A percentile compares a stretch with the other conserved stretches of the same genome.
phyloP scores from a whole-genome alignment of 257 asterid species.

The Solanum ahanhuiri region DNA sequence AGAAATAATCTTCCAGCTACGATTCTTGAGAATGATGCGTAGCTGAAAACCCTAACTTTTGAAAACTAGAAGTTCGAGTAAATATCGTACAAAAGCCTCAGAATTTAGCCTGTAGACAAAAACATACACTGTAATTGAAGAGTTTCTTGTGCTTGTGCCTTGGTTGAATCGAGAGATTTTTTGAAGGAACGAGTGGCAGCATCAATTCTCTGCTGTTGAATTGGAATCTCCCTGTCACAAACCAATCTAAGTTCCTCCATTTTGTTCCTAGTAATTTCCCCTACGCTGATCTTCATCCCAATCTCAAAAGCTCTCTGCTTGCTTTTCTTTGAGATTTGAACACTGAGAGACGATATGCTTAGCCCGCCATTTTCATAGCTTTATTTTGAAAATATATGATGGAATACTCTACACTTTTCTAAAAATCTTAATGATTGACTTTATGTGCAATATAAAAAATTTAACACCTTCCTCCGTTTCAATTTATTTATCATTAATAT shows the following conservation, averaged over 20 bases:
- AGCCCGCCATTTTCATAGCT: constrained; percentile 43
- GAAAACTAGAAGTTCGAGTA: constrained; percentile 10
- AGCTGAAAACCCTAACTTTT: not conserved
- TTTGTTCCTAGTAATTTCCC: constrained; percentile 17
- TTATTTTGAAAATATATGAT: not conserved
- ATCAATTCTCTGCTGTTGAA: constrained; percentile 53
- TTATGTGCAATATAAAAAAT: not conserved
- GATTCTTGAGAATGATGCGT: not conserved
- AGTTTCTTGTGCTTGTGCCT: constrained; percentile 39
- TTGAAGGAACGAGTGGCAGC: constrained; percentile 11
- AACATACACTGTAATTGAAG: constrained; percentile 14
- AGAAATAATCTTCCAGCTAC: not conserved
- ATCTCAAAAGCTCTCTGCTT: not conserved
- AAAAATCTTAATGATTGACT: not conserved
- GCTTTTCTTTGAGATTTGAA: not conserved
- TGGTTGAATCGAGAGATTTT: constrained; percentile 29
- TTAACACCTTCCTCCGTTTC: not conserved
- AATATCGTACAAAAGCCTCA: not conserved
- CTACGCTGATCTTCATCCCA: constrained; percentile 37
- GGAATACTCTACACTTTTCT: too few species aligned
- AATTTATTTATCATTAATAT: too few species aligned
- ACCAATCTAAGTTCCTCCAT: constrained; percentile 52
- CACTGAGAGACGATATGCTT: not conserved
- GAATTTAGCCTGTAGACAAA: not conserved
- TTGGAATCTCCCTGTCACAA: constrained; percentile 59